Conservation (phyloP, 2,329 filamentous ascomycete genomes). For the Purpureocillium takamizusanense region DNA sequence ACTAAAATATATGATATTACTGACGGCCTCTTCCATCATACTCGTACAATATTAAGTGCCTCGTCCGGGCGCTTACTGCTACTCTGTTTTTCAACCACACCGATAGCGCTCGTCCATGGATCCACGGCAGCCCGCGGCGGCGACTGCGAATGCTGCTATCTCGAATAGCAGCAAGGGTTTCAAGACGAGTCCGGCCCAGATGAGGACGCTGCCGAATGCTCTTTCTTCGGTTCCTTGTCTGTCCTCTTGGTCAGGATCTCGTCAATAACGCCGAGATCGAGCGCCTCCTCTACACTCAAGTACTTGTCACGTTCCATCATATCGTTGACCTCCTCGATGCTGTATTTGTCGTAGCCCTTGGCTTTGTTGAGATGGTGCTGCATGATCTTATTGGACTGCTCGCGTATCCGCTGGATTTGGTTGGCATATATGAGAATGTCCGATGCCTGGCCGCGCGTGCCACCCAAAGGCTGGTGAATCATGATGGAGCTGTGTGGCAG, state of each 20-base stretch:
- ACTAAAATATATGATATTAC: too few relatives aligned
- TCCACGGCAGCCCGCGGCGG: too few relatives aligned
- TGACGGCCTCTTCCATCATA: too few relatives aligned
- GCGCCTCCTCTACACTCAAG: conserved; percentile 77
- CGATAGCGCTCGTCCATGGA: too few relatives aligned
- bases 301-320: conserved; percentile 98
- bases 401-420: conserved; percentile 81
- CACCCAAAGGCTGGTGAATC: conserved; percentile 90
- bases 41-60: too few relatives aligned
- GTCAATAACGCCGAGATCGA: conserved; percentile 86
- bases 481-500: conserved; percentile 93
- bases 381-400: conserved; percentile 86
- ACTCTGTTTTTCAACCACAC: too few relatives aligned
- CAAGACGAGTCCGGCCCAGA: too few relatives aligned
- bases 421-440: conserved; percentile 97
- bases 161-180: too few relatives aligned
- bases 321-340: conserved; percentile 75
- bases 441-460: conserved; percentile 53
- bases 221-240: conserved; percentile 18
- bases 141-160: too few relatives aligned
- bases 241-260: conserved; percentile 67
- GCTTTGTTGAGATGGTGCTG: conserved; percentile 72
- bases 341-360: conserved; percentile 66
- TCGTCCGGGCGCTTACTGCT: too few relatives aligned
- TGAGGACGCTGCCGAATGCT: too few relatives aligned